phyloP scores from a whole-genome alignment of 352 stramenopile genomes.

The Discostella stelligera region DNA sequence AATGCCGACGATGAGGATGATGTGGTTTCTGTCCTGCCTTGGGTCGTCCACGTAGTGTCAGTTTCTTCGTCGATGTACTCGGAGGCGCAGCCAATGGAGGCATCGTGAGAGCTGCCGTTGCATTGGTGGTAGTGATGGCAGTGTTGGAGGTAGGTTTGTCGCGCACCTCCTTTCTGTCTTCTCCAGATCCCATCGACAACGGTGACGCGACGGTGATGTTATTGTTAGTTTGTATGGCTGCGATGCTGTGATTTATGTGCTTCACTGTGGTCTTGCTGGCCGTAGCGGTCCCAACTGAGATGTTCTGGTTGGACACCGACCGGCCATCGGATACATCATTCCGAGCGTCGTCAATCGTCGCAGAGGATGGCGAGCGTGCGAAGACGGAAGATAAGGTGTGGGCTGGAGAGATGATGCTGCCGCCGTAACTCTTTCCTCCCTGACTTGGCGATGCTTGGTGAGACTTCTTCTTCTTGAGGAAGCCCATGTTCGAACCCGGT shows the following conservation, averaged over 20 bases:
- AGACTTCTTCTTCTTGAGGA: slow-evolving; percentile 30
- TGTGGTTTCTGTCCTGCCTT: background rate
- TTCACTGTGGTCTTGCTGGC: background rate
- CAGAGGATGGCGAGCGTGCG: background rate
- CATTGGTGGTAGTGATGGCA: background rate
- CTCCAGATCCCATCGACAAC: background rate
- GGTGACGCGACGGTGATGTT: background rate
- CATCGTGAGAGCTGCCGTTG: background rate
- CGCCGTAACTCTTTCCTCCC: background rate
- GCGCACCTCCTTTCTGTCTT: background rate
- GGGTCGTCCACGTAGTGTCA: background rate
- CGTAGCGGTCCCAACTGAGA: background rate
- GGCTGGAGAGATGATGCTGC: background rate
- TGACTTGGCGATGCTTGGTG: background rate
- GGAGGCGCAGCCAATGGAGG: background rate
- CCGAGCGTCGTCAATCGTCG: background rate
- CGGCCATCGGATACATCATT: background rate
- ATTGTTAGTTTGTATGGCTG: background rate
- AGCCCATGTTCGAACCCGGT: slow-evolving; percentile 12
- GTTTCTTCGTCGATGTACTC: background rate
- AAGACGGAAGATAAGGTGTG: background rate
- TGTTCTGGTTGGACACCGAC: background rate
- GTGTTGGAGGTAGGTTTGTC: background rate
- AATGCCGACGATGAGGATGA: background rate
- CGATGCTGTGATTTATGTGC: background rate